Conservation (phyloP, 2,329 filamentous ascomycete genomes). For the Hypomyces rosellus region DNA sequence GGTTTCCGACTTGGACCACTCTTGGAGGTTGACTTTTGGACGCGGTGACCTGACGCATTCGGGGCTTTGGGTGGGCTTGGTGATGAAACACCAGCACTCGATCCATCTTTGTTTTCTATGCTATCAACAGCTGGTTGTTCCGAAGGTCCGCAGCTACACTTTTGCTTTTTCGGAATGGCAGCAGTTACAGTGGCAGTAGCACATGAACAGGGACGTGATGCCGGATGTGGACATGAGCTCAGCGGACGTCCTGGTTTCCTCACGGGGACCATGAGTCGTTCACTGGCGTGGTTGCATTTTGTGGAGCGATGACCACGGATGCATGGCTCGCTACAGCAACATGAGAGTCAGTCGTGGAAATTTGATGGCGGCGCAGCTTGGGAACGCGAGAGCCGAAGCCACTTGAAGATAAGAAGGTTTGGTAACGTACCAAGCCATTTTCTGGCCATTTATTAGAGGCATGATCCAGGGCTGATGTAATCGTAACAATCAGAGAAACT, state of each 20-base stretch:
- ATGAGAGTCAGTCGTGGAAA: conserved; percentile 2
- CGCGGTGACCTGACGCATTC: conserved; percentile 32
- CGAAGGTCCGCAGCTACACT: conserved; percentile 45
- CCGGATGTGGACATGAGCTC: conserved; percentile 62
- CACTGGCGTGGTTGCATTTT: conserved; percentile 63
- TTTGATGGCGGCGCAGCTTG: neutral
- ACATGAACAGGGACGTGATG: conserved; percentile 55
- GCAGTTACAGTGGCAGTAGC: conserved; percentile 50
- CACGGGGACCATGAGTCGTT: conserved; percentile 63
- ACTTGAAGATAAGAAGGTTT: neutral
- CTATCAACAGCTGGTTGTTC: conserved; percentile 17
- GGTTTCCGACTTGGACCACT: conserved; percentile 36
- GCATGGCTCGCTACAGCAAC: conserved; percentile 56
- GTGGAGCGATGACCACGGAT: conserved; percentile 71
- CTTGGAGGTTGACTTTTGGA: conserved; percentile 39
- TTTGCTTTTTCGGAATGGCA: conserved; percentile 53
- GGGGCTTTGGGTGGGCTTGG: conserved; percentile 24
- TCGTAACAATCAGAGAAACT: neutral
- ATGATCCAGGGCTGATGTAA: conserved; percentile 34
- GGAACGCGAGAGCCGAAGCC: neutral
- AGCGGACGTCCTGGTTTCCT: conserved; percentile 66
- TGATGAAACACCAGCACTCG: conserved; percentile 19
- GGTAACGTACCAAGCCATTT: conserved; percentile 64
- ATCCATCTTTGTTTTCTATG: conserved; percentile 21
- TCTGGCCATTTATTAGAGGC: conserved; percentile 63